Evolutionary conservation across 768 basidiomycete genomes (phyloP).

Genomic region (Hygrocybe coccinea): DNA sequence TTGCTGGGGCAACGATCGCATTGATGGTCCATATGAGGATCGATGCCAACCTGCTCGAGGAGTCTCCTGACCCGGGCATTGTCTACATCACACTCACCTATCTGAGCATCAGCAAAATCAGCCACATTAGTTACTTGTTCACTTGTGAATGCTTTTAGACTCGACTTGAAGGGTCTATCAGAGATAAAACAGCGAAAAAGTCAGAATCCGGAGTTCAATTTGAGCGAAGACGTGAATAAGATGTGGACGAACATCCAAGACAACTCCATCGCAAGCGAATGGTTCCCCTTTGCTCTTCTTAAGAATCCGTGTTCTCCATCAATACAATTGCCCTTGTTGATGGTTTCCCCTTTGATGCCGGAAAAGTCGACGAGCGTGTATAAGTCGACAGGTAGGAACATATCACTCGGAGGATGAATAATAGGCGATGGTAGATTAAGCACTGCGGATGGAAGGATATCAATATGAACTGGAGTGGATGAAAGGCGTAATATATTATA

Average conservation of each 20-base stretch:
- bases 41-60: neutral
- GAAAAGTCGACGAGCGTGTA: slow-evolving; percentile 6
- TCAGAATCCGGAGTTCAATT: neutral
- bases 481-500: slow-evolving; percentile 18
- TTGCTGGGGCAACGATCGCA: neutral
- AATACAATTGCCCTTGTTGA: neutral
- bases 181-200: slow-evolving; percentile 1
- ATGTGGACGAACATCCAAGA: slow-evolving; percentile 50
- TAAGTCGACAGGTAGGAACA: slow-evolving; percentile 32
- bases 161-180: slow-evolving; percentile 47
- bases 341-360: neutral
- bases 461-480: neutral
- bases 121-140: slow-evolving; percentile 22
- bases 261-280: slow-evolving; percentile 53
- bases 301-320: slow-evolving; percentile 31
- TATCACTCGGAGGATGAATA: slow-evolving; percentile 30
- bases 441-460: slow-evolving; percentile 35
- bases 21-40: neutral
- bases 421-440: slow-evolving; percentile 54
- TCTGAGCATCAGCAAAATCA: neutral
- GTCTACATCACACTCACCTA: slow-evolving; percentile 22
- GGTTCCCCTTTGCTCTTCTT: slow-evolving; percentile 54
- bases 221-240: neutral
- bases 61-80: slow-evolving; percentile 7
- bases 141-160: slow-evolving; percentile 32